These are phyloP conservation scores for Microdochium paspali DNA, from an alignment of 2,329 filamentous ascomycete species.

Conservation along the genomic window DNA sequence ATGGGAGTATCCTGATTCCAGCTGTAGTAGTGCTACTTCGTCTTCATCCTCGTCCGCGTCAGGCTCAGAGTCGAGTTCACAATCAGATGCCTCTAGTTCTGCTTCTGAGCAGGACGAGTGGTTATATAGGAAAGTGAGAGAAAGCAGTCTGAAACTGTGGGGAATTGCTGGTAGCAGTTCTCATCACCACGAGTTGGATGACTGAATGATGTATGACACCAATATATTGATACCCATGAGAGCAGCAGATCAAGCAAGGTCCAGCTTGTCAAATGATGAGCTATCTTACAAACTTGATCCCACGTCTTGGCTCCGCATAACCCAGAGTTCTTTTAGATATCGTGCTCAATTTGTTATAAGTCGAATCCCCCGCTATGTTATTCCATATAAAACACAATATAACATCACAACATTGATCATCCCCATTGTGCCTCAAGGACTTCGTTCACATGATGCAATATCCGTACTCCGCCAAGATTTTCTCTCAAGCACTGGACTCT, in stretches of 20 bases:
- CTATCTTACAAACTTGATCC: no score
- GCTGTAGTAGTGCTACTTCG: conserved; percentile 2
- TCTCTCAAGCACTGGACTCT: conserved; percentile 38
- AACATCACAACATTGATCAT: no score
- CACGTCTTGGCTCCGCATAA: no score
- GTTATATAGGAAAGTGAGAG: conserved; percentile 20
- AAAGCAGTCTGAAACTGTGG: conserved; percentile 38
- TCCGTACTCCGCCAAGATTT: conserved; percentile 41
- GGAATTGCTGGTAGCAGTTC: conserved; percentile 16
- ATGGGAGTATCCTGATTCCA: conserved; percentile 28
- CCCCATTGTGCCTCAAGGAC: conserved; percentile 42
- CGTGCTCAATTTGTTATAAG: conserved; percentile 3
- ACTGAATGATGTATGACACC: background rate
- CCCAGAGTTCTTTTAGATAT: background rate
- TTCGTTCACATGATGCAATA: conserved; percentile 41
- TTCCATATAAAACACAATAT: no score
- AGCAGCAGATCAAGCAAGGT: no score
- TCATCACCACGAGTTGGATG: conserved; percentile 1
- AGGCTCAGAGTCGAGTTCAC: background rate
- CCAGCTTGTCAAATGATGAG: no score
- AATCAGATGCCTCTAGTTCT: background rate
- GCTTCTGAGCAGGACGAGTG: conserved; percentile 2
- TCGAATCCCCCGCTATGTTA: no score
- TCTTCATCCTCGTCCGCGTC: background rate
- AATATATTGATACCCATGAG: no score